A percentile compares a stretch with the other conserved stretches of the same genome.
Evolutionary conservation across 179 eudicot species (phyloP).

Genomic region (Nepenthes alata): DNA sequence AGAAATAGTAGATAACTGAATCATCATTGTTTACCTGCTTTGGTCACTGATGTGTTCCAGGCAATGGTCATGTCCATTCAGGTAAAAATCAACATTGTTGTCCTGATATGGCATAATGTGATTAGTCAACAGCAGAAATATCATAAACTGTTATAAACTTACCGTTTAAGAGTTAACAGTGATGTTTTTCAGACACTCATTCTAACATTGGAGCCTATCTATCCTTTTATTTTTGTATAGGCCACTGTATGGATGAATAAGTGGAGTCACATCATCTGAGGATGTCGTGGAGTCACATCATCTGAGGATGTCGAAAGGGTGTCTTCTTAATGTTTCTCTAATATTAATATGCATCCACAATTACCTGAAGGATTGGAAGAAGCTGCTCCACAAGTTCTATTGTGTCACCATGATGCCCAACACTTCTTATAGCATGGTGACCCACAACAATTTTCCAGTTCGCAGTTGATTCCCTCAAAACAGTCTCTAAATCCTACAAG

Average conservation of each 20-base stretch:
- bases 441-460: conserved; percentile 42
- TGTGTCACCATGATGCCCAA: conserved; percentile 28
- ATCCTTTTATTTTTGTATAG: too few relatives aligned
- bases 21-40: conserved; percentile 14
- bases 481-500: conserved; percentile 23
- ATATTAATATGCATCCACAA: neutral
- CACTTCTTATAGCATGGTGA: conserved; percentile 31
- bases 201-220: too few relatives aligned
- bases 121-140: neutral
- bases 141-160: neutral
- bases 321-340: too few relatives aligned
- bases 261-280: too few relatives aligned
- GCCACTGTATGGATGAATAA: too few relatives aligned
- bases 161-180: too few relatives aligned
- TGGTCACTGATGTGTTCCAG: conserved; percentile 20
- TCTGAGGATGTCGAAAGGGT: too few relatives aligned
- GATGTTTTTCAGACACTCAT: too few relatives aligned
- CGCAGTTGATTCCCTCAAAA: conserved; percentile 20
- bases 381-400: conserved; percentile 17
- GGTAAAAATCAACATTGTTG: conserved; percentile 25
- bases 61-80: conserved; percentile 43
- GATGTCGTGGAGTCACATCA: too few relatives aligned
- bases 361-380: conserved; percentile 29
- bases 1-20: neutral
- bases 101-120: conserved; percentile 13